phyloP scores from a whole-genome alignment of 345 rosid species.

The Eucalyptus sp. region DNA sequence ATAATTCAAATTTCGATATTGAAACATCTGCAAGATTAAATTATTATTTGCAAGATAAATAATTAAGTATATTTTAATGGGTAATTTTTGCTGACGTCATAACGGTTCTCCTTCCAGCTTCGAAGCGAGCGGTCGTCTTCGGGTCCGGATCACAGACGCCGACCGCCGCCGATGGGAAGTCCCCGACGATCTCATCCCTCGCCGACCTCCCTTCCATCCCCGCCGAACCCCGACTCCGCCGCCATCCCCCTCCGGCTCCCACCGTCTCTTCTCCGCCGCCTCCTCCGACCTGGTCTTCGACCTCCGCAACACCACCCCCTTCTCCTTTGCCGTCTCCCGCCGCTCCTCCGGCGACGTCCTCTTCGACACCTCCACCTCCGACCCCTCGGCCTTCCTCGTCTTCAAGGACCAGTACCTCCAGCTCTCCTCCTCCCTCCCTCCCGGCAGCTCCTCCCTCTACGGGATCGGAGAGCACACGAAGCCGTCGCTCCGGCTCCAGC shows the following conservation, averaged over 20 bases:
- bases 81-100: background rate
- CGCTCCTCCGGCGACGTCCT: slow-evolving; percentile 50
- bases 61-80: background rate
- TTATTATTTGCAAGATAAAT: too few species aligned
- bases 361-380: slow-evolving; percentile 20
- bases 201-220: background rate
- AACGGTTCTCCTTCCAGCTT: slow-evolving; percentile 10
- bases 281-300: slow-evolving; percentile 44
- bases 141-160: slow-evolving; percentile 44
- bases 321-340: slow-evolving; percentile 46
- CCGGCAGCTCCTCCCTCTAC: slow-evolving; percentile 28
- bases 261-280: background rate
- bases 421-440: slow-evolving; percentile 45
- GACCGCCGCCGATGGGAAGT: slow-evolving; percentile 45
- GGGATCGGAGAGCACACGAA: slow-evolving; percentile 78
- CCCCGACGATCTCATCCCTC: slow-evolving; percentile 35
- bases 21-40: too few species aligned
- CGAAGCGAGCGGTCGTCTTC: slow-evolving; percentile 36
- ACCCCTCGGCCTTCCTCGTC: slow-evolving; percentile 23
- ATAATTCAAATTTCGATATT: too few species aligned
- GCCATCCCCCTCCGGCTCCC: background rate
- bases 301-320: slow-evolving; percentile 44
- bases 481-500: slow-evolving; percentile 27
- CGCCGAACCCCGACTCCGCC: background rate
- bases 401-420: slow-evolving; percentile 73